Evolutionary conservation across 495 filamentous ascomycete genomes (phyloP), one percentile per base, ranked within the genome.

Genomic region (Gamarada debralockiae): DNA sequence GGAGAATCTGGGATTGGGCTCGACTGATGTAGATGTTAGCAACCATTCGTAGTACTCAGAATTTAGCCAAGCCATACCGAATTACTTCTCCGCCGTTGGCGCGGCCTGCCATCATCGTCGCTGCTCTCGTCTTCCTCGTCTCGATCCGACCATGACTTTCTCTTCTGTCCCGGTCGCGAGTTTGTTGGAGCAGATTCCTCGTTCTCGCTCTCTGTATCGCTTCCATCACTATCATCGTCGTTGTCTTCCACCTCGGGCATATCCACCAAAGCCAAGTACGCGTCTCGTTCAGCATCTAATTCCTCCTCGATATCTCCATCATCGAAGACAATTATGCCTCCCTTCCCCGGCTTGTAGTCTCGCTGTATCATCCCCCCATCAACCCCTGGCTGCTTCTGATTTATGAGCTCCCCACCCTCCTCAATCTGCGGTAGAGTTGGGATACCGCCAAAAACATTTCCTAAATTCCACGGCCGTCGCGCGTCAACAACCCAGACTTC

Each of bases 401-500:
- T 70, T 38, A 77, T 71, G 25, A 70, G 67, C 29, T 73, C 74
- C 20, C 71, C 71, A 21, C 68, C 71, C 7, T 72, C 66, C 53
- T 64, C 57, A 25, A 56, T 48, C 24, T 38, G 46, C 10, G 48
- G 51, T 12, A 77, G 70, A 5, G 72, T 57, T 21, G 81, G 73
- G 50, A 79, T 77, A 8, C 86, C 88, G 6, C 85, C 88, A 70
- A 96, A 97, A 7, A 97, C 83, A 70, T 97, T 98, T 47, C 79
- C 81, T 65, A 98, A 64, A 69, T 98, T 97, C 92, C 92, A 98
- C 42, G 92, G 92, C 61, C 93, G 74, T 65, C 90, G 76, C 37
- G 92, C 82, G 72, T 98, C 93, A 54, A 97, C 78, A 15, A 97
- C 76, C 93, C 93, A 98, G 18, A 96, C 87, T 68, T 97, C 91